Base-by-base conservation (phyloP, 768 basidiomycete genomes). In the Phlebiopsis gigantea region DNA sequence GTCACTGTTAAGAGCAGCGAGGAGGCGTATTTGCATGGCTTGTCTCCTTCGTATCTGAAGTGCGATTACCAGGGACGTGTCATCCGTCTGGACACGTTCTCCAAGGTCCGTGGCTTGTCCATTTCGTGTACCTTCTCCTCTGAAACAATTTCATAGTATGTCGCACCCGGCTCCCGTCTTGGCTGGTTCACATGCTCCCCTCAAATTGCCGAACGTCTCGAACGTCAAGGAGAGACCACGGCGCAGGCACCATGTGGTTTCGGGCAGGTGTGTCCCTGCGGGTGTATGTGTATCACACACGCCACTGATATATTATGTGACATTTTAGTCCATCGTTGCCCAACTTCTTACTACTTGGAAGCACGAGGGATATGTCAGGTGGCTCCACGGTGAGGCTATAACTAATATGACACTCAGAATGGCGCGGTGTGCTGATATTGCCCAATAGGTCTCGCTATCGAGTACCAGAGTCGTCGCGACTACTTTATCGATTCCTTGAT, bases 51-150 rank as follows among this genome's bases (percentile, higher is more conserved):
- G 54, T 88, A 78, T 70, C 65, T 87, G 44, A 79, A 73, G 81
- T 83, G 85, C 63, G 90, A 93, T 67, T 82, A 81, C 59, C 81
- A 93, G 68, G 91, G 90, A 2, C 82, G 91, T 28, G 91, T 95
- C 43, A 82, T 95, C 56, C 85, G 90, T 2, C 71, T 93, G 31
- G 92, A 93, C 65, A 85, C 85, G 0, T 89, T 90, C 66, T 87
- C 84, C 34, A 90, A 90, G 81, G 85, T 81, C 46, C 31, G 59
- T 25, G 19, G 15, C 30, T 31, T 15, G 4, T 22, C 7, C 22
- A 55, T 17, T 41, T 39, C n/a, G 15, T 26, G 7, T 2, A 6
- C 24, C n/a, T 43, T 14, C 5, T 15, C 5, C 8, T 47, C 17
- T 56, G n/a, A 19, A 56, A 24, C 58, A 30, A 57, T 65, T 60